phyloP scores from a whole-genome alignment of 441 rosid species.

The Capsella rubella region DNA sequence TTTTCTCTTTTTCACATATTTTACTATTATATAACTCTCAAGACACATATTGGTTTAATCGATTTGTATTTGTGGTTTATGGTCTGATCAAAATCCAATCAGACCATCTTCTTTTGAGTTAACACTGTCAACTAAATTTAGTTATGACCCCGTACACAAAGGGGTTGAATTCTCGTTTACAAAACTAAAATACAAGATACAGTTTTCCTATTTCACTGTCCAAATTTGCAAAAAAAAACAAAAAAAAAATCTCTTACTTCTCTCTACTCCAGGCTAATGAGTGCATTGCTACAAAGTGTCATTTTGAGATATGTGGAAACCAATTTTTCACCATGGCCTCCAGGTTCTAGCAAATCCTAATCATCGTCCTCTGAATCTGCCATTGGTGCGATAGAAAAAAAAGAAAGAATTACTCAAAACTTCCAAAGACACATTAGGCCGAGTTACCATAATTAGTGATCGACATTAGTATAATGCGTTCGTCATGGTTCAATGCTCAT shows the following conservation, averaged over 20 bases:
- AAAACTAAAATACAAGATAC: too few relatives aligned
- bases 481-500: too few relatives aligned
- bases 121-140: not conserved
- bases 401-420: not conserved
- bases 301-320: not conserved
- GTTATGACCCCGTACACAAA: not conserved
- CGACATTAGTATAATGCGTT: too few relatives aligned
- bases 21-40: not conserved
- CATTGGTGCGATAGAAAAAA: not conserved
- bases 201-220: too few relatives aligned
- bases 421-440: constrained; percentile 1
- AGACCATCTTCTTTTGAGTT: not conserved
- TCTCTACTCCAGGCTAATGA: not conserved
- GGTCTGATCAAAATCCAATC: too few relatives aligned
- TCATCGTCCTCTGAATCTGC: constrained; percentile 92
- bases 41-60: not conserved
- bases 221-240: too few relatives aligned
- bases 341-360: constrained; percentile 40
- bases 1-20: too few relatives aligned
- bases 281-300: not conserved
- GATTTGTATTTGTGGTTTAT: not conserved
- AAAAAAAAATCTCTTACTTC: not conserved
- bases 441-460: too few relatives aligned
- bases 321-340: constrained; percentile 1
- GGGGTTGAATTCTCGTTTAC: not conserved